These are phyloP conservation scores for Climacium dendroides DNA, from an alignment of 225 moss, liverwort and hornwort genomes.

Conservation along the genomic window DNA sequence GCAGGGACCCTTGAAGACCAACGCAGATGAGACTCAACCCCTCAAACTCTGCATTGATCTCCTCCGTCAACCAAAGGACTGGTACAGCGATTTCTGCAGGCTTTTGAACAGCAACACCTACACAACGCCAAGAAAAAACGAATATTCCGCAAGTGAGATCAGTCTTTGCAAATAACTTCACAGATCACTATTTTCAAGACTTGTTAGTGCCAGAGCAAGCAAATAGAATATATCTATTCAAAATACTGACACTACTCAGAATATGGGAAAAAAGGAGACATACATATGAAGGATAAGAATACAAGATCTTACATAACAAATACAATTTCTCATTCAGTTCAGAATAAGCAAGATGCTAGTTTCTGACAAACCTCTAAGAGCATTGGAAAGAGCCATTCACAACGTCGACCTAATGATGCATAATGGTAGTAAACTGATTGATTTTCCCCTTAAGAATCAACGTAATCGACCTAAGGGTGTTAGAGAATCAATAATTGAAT, in stretches of 20 bases:
- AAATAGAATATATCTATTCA: not conserved
- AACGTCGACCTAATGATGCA: not conserved
- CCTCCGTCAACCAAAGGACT: constrained; percentile 79
- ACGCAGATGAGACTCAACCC: constrained; percentile 71
- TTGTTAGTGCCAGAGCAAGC: not conserved
- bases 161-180: not conserved
- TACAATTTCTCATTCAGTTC: not conserved
- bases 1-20: constrained; percentile 81
- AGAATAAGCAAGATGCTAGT: not conserved
- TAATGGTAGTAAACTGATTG: not conserved
- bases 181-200: not conserved
- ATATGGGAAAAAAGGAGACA: not conserved
- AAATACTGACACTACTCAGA: not conserved
- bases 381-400: not conserved
- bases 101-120: constrained; percentile 40
- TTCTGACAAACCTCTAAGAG: not conserved
- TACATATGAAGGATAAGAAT: not conserved
- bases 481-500: not conserved
- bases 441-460: not conserved
- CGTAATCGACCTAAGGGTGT: not conserved
- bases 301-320: not conserved
- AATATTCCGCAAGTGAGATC: not conserved
- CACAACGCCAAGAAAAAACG: not conserved
- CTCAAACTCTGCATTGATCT: constrained; percentile 83
- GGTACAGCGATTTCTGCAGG: constrained; percentile 36